Conservation (phyloP, 148 eudicot genomes). For the Rhododendron simsii region DNA sequence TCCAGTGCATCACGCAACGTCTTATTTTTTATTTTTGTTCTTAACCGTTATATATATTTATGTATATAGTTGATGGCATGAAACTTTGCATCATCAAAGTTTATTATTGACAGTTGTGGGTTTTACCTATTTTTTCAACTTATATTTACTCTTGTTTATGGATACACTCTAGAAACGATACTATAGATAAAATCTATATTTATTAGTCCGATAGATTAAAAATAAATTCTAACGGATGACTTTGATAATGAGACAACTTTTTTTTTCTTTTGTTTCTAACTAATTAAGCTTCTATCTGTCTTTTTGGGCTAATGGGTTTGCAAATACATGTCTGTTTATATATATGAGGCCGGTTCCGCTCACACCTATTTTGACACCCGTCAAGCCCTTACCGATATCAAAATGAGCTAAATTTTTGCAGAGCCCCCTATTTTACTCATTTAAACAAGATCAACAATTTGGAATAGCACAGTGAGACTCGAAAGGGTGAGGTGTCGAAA, state of each 20-base stretch:
- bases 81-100: background rate
- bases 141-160: background rate
- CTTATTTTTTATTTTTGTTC: background rate
- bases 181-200: background rate
- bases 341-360: too few species aligned
- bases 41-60: background rate
- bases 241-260: background rate
- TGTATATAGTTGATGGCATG: background rate
- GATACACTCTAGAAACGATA: background rate
- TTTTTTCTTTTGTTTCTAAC: background rate
- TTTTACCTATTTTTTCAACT: background rate
- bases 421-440: too few species aligned
- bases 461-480: too few species aligned
- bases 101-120: background rate
- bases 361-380: too few species aligned
- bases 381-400: too few species aligned
- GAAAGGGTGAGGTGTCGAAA: too few species aligned
- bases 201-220: too few species aligned
- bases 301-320: background rate
- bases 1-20: background rate
- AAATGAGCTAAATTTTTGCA: too few species aligned
- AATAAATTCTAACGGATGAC: background rate
- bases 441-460: too few species aligned
- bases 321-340: background rate
- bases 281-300: background rate